A percentile compares a stretch with the other conserved stretches of the same genome.
Evolutionary conservation across 2,329 filamentous ascomycete genomes (phyloP).

Genomic region (Aureobasidium uvarum): DNA sequence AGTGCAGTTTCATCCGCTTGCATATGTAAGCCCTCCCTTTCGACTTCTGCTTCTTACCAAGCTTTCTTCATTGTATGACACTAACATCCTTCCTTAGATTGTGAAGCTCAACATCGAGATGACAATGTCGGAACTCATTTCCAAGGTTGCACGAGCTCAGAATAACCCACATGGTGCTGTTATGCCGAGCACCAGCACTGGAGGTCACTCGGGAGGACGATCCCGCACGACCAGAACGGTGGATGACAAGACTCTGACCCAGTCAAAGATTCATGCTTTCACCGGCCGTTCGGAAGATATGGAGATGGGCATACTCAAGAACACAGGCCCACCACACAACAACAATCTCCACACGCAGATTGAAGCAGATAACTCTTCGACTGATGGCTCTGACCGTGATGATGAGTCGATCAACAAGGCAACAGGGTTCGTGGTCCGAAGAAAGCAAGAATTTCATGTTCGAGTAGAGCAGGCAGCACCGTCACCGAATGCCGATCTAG

Average conservation of each 20-base stretch:
- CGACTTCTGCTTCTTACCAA: neutral
- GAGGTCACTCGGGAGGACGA: conserved; percentile 8
- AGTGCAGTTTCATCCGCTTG: conserved; percentile 50
- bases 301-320: conserved; percentile 15
- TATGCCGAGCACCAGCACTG: conserved; percentile 6
- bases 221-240: conserved; percentile 11
- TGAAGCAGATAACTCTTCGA: conserved; percentile 4
- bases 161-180: conserved; percentile 12
- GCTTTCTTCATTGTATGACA: neutral
- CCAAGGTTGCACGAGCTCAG: conserved; percentile 38
- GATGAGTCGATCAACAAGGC: neutral
- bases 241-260: conserved; percentile 17
- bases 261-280: conserved; percentile 18
- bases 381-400: conserved; percentile 10
- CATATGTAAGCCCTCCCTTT: conserved; percentile 35
- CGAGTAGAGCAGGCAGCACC: conserved; percentile 1
- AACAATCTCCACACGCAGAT: conserved; percentile 12
- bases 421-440: neutral
- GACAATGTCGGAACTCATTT: conserved; percentile 53
- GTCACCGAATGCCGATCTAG: neutral
- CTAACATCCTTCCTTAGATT: conserved; percentile 30
- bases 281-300: conserved; percentile 17
- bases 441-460: conserved; percentile 23
- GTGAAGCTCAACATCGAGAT: conserved; percentile 55
- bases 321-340: conserved; percentile 17